Percentiles rank a stretch among this genome's conserved stretches.
These are phyloP conservation scores for Entomortierella chlamydospora DNA, from an alignment of 192 early-diverging fungal genomes.

Conservation along the genomic window DNA sequence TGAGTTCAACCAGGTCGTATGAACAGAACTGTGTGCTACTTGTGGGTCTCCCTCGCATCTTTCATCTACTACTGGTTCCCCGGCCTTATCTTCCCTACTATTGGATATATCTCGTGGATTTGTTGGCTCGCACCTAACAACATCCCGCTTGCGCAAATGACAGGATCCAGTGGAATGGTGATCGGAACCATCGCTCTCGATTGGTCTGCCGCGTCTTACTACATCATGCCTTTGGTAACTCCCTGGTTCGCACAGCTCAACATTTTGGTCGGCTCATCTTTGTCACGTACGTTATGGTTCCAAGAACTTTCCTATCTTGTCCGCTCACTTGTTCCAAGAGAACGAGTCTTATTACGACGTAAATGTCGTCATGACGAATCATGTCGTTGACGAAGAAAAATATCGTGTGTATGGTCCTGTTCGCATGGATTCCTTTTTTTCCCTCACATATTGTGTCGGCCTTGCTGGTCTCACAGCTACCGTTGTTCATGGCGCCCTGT, in stretches of 20 bases:
- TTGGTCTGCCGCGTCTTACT: background rate
- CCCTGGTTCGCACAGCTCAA: background rate
- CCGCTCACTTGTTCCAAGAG: background rate
- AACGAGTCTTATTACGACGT: background rate
- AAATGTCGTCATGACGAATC: background rate
- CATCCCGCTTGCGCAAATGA: background rate
- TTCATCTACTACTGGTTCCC: slow-evolving; percentile 2
- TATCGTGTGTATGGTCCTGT: slow-evolving; percentile 55
- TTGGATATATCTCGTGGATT: background rate
- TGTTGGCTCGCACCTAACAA: background rate
- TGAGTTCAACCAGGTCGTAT: background rate
- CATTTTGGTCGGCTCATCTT: background rate
- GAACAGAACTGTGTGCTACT: background rate
- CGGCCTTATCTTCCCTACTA: background rate
- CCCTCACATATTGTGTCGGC: slow-evolving; percentile 61
- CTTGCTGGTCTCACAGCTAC: slow-evolving; percentile 68
- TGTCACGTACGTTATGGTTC: background rate
- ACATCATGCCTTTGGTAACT: background rate
- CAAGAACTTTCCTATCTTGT: background rate
- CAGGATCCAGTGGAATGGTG: background rate
- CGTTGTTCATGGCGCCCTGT: slow-evolving; percentile 68
- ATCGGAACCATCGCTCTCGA: background rate
- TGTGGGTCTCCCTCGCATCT: background rate
- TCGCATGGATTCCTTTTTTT: slow-evolving; percentile 56
- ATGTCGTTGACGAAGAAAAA: background rate